phyloP scores from a whole-genome alignment of 2,329 filamentous ascomycete genomes.

The Cercospora berteroae region DNA sequence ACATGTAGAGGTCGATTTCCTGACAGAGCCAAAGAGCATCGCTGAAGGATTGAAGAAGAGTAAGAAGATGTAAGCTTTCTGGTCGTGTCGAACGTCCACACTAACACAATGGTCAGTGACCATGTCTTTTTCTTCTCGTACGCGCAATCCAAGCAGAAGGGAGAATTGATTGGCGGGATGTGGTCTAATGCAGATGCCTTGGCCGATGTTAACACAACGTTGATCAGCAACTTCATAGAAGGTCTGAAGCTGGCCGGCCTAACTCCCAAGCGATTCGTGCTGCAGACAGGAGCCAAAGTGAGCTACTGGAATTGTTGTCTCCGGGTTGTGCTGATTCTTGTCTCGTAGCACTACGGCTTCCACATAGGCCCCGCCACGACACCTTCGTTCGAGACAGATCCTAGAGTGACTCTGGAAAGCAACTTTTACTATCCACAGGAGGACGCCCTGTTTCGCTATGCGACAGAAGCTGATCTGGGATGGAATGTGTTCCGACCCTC shows the following conservation, averaged over 20 bases:
- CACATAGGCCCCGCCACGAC: constrained; percentile 47
- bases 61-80: constrained; percentile 10
- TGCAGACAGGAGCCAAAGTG: constrained; percentile 50
- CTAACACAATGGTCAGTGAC: constrained; percentile 28
- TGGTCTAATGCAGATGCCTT: constrained; percentile 42
- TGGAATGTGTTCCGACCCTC: constrained; percentile 51
- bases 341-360: constrained; percentile 42
- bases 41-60: constrained; percentile 30
- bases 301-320: background rate
- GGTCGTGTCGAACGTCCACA: background rate
- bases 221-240: constrained; percentile 17
- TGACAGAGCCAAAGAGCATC: constrained; percentile 36
- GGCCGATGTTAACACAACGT: constrained; percentile 21
- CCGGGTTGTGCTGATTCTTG: background rate
- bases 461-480: constrained; percentile 27
- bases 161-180: constrained; percentile 28
- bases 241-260: constrained; percentile 17
- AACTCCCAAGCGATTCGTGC: constrained; percentile 46
- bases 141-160: constrained; percentile 39
- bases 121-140: constrained; percentile 56
- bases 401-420: constrained; percentile 44
- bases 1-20: constrained; percentile 34
- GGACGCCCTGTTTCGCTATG: constrained; percentile 47
- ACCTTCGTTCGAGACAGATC: constrained; percentile 48
- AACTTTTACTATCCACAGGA: constrained; percentile 58